These are phyloP conservation scores for Citrus trifoliata DNA, from an alignment of 345 rosid genomes.

Conservation along the genomic window DNA sequence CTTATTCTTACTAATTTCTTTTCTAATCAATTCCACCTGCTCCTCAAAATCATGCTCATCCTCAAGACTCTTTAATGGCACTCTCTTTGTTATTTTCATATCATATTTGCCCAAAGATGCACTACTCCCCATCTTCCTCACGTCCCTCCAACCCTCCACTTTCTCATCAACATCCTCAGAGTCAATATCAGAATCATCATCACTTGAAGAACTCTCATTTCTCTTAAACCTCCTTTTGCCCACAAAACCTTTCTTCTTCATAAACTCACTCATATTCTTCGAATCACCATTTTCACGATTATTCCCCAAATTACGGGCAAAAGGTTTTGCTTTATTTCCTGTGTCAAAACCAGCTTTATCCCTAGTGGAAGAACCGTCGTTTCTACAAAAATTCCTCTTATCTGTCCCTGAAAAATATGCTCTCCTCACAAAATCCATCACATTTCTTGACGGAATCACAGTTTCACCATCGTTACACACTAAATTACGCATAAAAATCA, in stretches of 20 bases:
- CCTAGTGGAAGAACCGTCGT: conserved; percentile 43
- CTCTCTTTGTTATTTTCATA: conserved; percentile 62
- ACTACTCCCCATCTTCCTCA: conserved; percentile 58
- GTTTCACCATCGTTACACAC: neutral
- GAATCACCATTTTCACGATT: conserved; percentile 22
- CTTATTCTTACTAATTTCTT: conserved; percentile 49
- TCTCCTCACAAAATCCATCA: conserved; percentile 7
- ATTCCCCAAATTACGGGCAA: conserved; percentile 18
- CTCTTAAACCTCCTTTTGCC: conserved; percentile 39
- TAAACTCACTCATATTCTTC: conserved; percentile 16
- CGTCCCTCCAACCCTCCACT: conserved; percentile 42
- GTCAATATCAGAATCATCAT: conserved; percentile 48
- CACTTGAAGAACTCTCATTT: conserved; percentile 59
- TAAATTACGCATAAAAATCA: neutral
- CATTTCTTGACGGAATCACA: neutral
- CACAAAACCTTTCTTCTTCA: conserved; percentile 23
- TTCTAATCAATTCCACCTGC: conserved; percentile 57
- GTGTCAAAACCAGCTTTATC: conserved; percentile 17
- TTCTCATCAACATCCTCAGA: conserved; percentile 27
- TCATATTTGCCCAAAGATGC: conserved; percentile 78
- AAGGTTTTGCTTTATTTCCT: conserved; percentile 20
- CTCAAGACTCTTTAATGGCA: conserved; percentile 50
- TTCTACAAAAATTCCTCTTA: conserved; percentile 31
- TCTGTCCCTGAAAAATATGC: conserved; percentile 5
- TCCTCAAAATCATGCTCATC: conserved; percentile 49